These are phyloP conservation scores for Alliaria petiolata DNA, from an alignment of 345 rosid species.

Conservation along the genomic window DNA sequence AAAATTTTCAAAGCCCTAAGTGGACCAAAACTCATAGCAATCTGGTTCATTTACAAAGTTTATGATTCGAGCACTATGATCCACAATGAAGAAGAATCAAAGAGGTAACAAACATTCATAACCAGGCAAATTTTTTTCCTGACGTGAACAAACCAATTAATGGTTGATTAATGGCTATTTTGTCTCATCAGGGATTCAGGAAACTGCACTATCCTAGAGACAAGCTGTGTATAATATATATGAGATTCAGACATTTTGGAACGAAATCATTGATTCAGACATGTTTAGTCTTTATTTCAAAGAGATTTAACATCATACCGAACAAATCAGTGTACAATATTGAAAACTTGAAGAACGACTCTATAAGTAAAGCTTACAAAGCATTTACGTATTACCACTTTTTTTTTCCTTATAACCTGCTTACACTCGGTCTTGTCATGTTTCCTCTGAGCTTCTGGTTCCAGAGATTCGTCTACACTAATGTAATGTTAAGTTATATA, in stretches of 20 bases:
- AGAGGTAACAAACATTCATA: not conserved
- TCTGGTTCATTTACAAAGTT: not conserved
- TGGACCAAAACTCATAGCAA: too few relatives aligned
- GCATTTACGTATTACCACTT: constrained; percentile 18
- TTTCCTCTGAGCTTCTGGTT: constrained; percentile 9
- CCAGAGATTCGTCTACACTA: constrained; percentile 15
- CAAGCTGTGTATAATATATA: not conserved
- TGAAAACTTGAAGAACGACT: constrained; percentile 4
- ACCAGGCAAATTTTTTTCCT: not conserved
- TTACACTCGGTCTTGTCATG: not conserved
- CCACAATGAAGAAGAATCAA: not conserved
- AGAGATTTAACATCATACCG: constrained; percentile 18
- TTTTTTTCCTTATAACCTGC: not conserved
- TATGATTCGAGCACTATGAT: not conserved
- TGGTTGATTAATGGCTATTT: not conserved
- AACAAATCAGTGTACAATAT: constrained; percentile 25
- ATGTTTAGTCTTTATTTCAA: constrained; percentile 12
- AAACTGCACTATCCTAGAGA: constrained; percentile 44
- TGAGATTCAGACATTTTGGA: not conserved
- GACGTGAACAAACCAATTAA: not conserved
- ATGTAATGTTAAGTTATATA: constrained; percentile 1
- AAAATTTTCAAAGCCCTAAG: not conserved
- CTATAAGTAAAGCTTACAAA: constrained; percentile 18
- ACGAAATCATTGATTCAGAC: not conserved
- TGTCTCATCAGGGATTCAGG: constrained; percentile 40